Evolutionary conservation across 2,329 filamentous ascomycete genomes (phyloP), one percentile per base, ranked within the genome.

Genomic region (Whalleya microplaca): DNA sequence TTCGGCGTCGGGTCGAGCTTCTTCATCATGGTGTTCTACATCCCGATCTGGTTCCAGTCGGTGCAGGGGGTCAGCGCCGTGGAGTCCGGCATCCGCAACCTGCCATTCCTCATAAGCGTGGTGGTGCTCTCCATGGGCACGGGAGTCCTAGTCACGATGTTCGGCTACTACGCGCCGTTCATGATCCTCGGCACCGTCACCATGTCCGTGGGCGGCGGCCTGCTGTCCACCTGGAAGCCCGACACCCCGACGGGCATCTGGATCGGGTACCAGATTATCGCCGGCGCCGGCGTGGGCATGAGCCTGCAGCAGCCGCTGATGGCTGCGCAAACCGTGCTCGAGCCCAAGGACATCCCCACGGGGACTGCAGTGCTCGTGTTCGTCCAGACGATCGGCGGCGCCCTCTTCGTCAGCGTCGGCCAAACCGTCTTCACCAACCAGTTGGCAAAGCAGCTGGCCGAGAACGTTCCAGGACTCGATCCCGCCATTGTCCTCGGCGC

Each of bases 351-450:
- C 51, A 61, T 71, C 6, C 64, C 69, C 4, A 60, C 64, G 1
- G 69, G 67, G 21, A 69, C 69, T 1, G 53, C 64, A 0, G 51
- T 70, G 10, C 67, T 78, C 7, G 72, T 79, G 27, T 79, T 80
- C 63, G 68, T 68, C 16, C 77, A 79, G 62, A 73, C 72, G 0
- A 65, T 81, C 0, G 77, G 75, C 21, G 75, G 76, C 4, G 71
- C 76, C 5, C 66, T 85, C 1, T 84, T 84, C 57, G 75, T 85
- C 23, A 77, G 76, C 2, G 74, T 82, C 21, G 81, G 72, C 0
- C 76, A 84, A 59, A 78, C 76, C 52, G 74, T 84, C 16, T 82
- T 85, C 56, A 76, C 74, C 45, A 82, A 81, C 61, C 68, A 72
- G 8, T 73, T 84, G 1, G 64, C 77, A 19, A 59, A 69, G 10